Percentiles rank a stretch among this genome's conserved stretches.
Evolutionary conservation across 106 monocot species (phyloP).

Genomic region (Phalaenopsis aphrodite): DNA sequence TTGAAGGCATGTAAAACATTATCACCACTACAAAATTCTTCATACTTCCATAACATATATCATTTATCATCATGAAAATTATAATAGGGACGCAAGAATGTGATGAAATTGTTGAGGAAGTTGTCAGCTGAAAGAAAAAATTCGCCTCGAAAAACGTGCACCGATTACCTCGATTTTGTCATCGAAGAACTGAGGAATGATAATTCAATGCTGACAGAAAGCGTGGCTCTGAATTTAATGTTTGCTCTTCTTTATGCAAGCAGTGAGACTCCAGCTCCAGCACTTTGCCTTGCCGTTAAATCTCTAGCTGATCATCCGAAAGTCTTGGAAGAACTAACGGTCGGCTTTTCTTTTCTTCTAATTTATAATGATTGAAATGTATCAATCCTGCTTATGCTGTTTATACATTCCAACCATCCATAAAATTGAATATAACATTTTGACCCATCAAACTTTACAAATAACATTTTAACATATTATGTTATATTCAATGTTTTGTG

Average conservation of each 20-base stretch:
- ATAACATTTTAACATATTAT: no score
- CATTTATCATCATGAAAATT: no score
- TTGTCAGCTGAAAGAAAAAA: slow-evolving; percentile 25
- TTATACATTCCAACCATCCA: no score
- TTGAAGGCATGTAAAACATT: slow-evolving; percentile 9
- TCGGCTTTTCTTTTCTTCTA: neutral
- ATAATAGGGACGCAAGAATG: slow-evolving; percentile 33
- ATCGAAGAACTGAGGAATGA: slow-evolving; percentile 36
- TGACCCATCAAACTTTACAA: no score
- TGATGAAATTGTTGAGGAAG: slow-evolving; percentile 35
- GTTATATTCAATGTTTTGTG: no score
- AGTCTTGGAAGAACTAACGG: slow-evolving; percentile 26
- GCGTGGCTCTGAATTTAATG: slow-evolving; percentile 45
- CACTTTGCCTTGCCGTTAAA: slow-evolving; percentile 30
- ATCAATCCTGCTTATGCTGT: no score
- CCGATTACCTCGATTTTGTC: slow-evolving; percentile 39
- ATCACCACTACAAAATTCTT: no score
- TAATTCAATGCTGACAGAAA: slow-evolving; percentile 29
- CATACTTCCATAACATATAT: no score
- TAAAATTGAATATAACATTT: no score
- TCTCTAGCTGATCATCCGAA: slow-evolving; percentile 35
- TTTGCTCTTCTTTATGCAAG: slow-evolving; percentile 54
- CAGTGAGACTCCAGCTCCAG: slow-evolving; percentile 42
- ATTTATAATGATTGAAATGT: no score
- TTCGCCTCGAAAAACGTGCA: slow-evolving; percentile 12